Evolutionary conservation across 176 grass and related monocot species (phyloP), one percentile per base, ranked within the genome.

Genomic region (Musa itinerans): DNA sequence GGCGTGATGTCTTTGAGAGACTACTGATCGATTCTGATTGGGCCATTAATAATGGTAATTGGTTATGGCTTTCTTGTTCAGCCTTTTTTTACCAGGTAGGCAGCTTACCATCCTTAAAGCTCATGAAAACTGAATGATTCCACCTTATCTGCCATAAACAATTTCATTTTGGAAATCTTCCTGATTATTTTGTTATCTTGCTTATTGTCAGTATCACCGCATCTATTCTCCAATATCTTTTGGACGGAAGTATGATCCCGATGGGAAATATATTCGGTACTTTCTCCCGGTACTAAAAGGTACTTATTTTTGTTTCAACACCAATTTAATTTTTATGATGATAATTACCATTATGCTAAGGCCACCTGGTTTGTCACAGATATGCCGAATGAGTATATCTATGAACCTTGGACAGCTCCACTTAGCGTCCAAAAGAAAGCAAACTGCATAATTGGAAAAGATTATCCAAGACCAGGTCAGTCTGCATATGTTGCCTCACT

Each of bases 51-150:
- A 99, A 99, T 21, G 88, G 90, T 52, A 94, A 99, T 34, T 99
- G 90, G 90, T 51, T 99, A 54, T 94, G 95, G 90, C 86, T 99
- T 49, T 99, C 90, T 52, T 94, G 95, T 71, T 99, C 90, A 86
- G 93, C 90, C 54, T 99, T 99, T 73, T 94, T 99, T 63, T 87
- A 94, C 74, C 95, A 94, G 88, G 90, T 92, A 59, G 55, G 21
- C 34, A 43, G 34, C 34, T 6, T 5, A 43, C 4, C 4, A 43
- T 43, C 34, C 34, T 43, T 43, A 3, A 43, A 43, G 34, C 34
- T 43, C 34, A 43, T 43, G 34, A 43, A 43, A 43, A 43, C 34
- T 5, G 34, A 29, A 74, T 58, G 17, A 71, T 10, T 49, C 51
- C 9, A 12, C 51, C 13, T 55, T 61, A 58, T 58, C 21, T 70